Evolutionary conservation across 2,329 filamentous ascomycete genomes (phyloP).

Genomic region (Ophiostoma novo-ulmi): DNA sequence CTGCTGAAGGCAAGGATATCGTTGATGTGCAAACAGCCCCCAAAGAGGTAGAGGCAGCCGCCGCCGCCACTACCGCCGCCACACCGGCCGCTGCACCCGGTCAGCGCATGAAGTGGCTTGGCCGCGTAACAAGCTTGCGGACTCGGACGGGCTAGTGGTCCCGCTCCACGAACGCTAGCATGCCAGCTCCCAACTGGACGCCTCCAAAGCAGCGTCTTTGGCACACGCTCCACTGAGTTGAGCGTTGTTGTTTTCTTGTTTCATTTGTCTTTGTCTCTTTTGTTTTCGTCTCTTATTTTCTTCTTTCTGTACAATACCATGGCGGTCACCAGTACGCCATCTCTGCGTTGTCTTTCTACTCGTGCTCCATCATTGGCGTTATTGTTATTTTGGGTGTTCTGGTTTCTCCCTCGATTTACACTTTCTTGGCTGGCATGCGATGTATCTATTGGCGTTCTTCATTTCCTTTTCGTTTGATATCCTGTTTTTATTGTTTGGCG

Average conservation of each 20-base stretch:
- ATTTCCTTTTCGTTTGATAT: background rate
- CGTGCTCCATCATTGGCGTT: background rate
- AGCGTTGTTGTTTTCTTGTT: background rate
- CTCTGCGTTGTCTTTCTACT: constrained; percentile 9
- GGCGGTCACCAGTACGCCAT: constrained; percentile 4
- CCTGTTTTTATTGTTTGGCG: background rate
- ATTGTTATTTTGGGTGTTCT: constrained; percentile 8
- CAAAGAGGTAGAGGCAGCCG: no score
- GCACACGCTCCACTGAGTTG: background rate
- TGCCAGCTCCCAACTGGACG: background rate
- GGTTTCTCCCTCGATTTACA: background rate
- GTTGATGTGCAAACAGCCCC: background rate
- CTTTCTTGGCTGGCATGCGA: background rate
- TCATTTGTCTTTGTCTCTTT: background rate
- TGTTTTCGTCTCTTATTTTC: background rate
- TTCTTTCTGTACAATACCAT: background rate
- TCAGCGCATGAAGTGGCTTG: constrained; percentile 33
- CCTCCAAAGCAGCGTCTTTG: background rate
- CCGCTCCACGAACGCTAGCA: background rate
- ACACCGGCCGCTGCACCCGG: constrained; percentile 13
- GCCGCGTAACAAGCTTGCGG: constrained; percentile 33
- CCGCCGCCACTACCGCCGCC: background rate
- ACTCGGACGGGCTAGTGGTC: constrained; percentile 30
- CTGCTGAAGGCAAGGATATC: background rate
- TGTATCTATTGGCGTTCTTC: constrained; percentile 5